These are phyloP conservation scores for Backusella tarrabulga DNA, from an alignment of 192 early-diverging fungal species.

Conservation along the genomic window DNA sequence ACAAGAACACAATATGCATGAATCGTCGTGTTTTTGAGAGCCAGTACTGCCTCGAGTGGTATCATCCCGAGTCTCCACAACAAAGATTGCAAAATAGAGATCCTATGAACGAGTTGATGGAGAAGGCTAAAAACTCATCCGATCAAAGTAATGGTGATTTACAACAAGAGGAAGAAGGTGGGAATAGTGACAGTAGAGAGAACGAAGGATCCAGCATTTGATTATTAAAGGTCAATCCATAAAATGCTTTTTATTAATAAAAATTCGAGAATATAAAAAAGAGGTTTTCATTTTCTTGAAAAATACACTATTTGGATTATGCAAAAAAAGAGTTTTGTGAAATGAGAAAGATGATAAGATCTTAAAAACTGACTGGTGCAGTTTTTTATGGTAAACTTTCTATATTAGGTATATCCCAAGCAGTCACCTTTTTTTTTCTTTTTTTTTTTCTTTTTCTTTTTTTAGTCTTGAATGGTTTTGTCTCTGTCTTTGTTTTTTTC, in stretches of 20 bases:
- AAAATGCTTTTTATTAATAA: too few species aligned
- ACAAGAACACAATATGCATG: neutral
- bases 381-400: neutral
- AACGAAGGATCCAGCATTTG: neutral
- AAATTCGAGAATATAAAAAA: too few species aligned
- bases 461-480: neutral
- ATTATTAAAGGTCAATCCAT: neutral
- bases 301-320: too few species aligned
- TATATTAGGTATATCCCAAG: neutral
- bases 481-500: neutral
- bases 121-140: neutral
- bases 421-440: neutral
- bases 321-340: neutral
- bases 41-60: neutral
- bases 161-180: neutral
- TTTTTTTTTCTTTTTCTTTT: slow-evolving; percentile 4
- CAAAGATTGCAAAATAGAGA: neutral
- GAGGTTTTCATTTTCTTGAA: too few species aligned
- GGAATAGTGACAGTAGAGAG: neutral
- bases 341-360: neutral
- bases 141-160: neutral
- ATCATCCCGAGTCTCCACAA: neutral
- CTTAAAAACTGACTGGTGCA: neutral
- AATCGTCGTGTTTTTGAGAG: neutral
- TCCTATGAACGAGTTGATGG: neutral